These are phyloP conservation scores for Diaporthe citriasiana DNA, from an alignment of 2,329 filamentous ascomycete genomes.

Conservation along the genomic window DNA sequence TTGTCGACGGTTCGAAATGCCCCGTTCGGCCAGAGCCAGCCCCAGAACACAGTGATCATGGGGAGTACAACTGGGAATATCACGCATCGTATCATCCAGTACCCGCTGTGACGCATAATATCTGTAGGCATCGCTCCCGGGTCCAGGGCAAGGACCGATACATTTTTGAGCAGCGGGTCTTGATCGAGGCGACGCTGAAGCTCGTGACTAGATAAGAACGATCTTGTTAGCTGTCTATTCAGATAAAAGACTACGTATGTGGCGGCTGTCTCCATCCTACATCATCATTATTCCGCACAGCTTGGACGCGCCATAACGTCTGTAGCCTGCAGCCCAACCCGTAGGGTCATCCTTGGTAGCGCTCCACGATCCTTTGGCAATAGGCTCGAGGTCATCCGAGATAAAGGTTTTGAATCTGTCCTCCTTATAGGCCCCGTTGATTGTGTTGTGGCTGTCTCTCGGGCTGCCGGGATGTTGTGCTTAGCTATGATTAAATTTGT, in stretches of 20 bases:
- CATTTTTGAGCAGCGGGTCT: background rate
- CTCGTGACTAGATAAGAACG: background rate
- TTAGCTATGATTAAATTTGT: background rate
- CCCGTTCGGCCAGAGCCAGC: slow-evolving; percentile 6
- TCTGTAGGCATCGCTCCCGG: slow-evolving; percentile 11
- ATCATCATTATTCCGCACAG: slow-evolving; percentile 14
- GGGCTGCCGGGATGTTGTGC: background rate
- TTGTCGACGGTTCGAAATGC: background rate
- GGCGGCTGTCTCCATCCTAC: background rate
- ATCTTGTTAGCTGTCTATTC: background rate
- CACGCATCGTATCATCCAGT: background rate
- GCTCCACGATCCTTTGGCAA: slow-evolving; percentile 18
- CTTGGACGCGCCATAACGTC: slow-evolving; percentile 8
- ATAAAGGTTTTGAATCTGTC: background rate
- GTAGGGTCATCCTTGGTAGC: background rate
- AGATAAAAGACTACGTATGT: too few relatives aligned
- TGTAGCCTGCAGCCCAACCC: slow-evolving; percentile 1
- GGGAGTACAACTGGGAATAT: slow-evolving; percentile 1
- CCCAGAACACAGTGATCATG: background rate
- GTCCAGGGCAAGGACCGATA: slow-evolving; percentile 5
- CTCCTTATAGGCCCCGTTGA: background rate
- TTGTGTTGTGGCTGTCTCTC: background rate
- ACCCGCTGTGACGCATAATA: background rate
- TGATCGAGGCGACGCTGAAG: slow-evolving; percentile 25
- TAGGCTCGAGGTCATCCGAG: background rate